Evolutionary conservation across 345 rosid genomes (phyloP).

Genomic region (Arabis alpina): DNA sequence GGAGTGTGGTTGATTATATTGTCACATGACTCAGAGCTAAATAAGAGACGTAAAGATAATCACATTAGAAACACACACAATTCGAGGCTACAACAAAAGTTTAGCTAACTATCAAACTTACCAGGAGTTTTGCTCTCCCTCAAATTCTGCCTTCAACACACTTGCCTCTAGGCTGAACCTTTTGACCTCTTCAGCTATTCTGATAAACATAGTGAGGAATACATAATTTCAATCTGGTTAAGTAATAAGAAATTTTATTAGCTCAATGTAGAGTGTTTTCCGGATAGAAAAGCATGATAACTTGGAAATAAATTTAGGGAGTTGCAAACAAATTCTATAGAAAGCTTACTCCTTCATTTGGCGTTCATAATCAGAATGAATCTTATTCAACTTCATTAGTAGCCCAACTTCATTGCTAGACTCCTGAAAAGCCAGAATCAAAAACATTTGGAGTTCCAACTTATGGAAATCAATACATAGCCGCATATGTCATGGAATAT

Average conservation of each 20-base stretch:
- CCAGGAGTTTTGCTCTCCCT: slow-evolving; percentile 39
- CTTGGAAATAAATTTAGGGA: background rate
- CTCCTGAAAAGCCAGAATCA: slow-evolving; percentile 40
- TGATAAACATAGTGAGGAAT: slow-evolving; percentile 35
- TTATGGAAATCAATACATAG: slow-evolving; percentile 7
- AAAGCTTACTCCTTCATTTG: slow-evolving; percentile 81
- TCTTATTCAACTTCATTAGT: slow-evolving; percentile 44
- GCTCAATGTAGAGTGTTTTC: slow-evolving; percentile 1
- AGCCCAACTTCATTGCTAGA: slow-evolving; percentile 22
- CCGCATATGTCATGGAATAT: background rate
- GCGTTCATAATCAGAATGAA: slow-evolving; percentile 68
- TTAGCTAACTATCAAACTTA: slow-evolving; percentile 20
- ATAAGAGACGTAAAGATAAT: slow-evolving; percentile 20
- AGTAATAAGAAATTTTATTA: background rate
- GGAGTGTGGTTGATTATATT: slow-evolving; percentile 53
- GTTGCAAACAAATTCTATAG: background rate
- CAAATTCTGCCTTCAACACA: slow-evolving; percentile 57
- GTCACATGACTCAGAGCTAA: slow-evolving; percentile 54
- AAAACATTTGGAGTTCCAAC: slow-evolving; percentile 10
- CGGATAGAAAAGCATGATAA: too few species aligned
- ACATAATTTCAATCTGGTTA: background rate
- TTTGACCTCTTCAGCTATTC: slow-evolving; percentile 71
- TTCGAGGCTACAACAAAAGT: background rate
- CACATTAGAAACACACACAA: slow-evolving; percentile 10
- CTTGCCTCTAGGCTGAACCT: slow-evolving; percentile 64